Base-by-base conservation (phyloP, 2,329 filamentous ascomycete genomes). In the Aspergillus hiratsukae region DNA sequence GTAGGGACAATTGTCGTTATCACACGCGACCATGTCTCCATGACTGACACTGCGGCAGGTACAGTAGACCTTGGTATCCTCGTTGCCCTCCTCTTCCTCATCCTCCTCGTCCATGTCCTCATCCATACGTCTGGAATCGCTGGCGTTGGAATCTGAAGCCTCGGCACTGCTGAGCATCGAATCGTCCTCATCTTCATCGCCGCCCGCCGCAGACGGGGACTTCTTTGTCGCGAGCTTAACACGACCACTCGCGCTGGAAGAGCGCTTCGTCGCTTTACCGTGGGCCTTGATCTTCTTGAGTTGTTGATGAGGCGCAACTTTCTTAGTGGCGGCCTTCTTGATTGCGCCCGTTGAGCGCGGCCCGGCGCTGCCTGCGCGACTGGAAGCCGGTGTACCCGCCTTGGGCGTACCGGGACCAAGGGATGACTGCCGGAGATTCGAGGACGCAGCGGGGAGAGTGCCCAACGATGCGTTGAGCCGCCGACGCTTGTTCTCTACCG, bases 11-110 rank as follows among this genome's bases (percentile, higher is more conserved):
- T 79, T 76, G 40, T 85, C 82, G 66, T 87, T 87, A 69, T 87
- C 85, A 65, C 85, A 87, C 11, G 83, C 85, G 43, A 87, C 82
- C 85, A 87, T 87, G 65, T 86, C 83, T 19, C 85, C 85, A 66
- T 86, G 86, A 60, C 80, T 83, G 40, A 86, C 84, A 60, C 83
- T 82, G 51, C 84, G 83, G 66, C 85, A 87, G 61, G 84, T 85
- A 71, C 85, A 87, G 67, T 87, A 87, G 43, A 83, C 81, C 58
- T 82, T 83, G 59, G 84, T 83, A 66, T 85, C 81, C 62, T 83
- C 81, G 48, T 80, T 81, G 10, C 75, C 78, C 58, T 80, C 78
- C 19, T 80, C 79, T 49, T 77, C 77, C 10, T 77, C 77, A 7
- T 78, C 76, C 27, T 75, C 75, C 11, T 76, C 77, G n/a, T 78